Evolutionary conservation across 495 filamentous ascomycete genomes (phyloP).

Genomic region (Aspergillus carlsbadensis): DNA sequence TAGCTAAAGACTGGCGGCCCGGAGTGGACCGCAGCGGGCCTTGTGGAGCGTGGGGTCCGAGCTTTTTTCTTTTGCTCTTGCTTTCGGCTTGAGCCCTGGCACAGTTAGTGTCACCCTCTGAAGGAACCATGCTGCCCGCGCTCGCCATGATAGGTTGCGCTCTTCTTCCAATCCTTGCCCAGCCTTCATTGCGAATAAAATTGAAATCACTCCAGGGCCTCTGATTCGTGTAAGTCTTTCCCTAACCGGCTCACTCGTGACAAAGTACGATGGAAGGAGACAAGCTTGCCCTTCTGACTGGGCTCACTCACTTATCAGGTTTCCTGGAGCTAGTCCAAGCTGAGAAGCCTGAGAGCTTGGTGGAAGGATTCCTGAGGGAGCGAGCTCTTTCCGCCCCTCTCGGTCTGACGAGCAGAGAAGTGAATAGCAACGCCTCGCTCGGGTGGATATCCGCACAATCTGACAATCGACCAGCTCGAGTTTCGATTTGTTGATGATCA

Average conservation of each 20-base stretch:
- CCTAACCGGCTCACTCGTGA: slow-evolving; percentile 22
- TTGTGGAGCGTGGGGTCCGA: slow-evolving; percentile 29
- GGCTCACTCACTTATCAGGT: slow-evolving; percentile 8
- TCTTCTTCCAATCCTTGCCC: slow-evolving; percentile 8
- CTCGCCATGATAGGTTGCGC: slow-evolving; percentile 15
- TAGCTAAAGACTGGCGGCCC: slow-evolving; percentile 29
- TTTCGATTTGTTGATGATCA: slow-evolving; percentile 14
- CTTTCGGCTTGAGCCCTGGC: neutral
- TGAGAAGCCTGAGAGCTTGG: slow-evolving; percentile 1
- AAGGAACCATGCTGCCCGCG: slow-evolving; percentile 16
- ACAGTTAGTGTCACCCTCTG: slow-evolving; percentile 8
- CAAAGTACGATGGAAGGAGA: slow-evolving; percentile 25
- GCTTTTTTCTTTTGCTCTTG: slow-evolving; percentile 8
- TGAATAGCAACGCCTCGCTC: neutral
- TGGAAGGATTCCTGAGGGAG: slow-evolving; percentile 2
- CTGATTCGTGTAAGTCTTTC: slow-evolving; percentile 18
- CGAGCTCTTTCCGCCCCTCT: slow-evolving; percentile 3
- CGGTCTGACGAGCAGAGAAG: neutral
- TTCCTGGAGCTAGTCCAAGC: neutral
- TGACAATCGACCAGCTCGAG: slow-evolving; percentile 10
- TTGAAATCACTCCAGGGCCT: slow-evolving; percentile 20
- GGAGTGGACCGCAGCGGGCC: slow-evolving; percentile 29
- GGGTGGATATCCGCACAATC: slow-evolving; percentile 6
- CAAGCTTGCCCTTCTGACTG: slow-evolving; percentile 15
- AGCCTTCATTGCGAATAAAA: slow-evolving; percentile 15